Evolutionary conservation across 2,329 filamentous ascomycete genomes (phyloP), one percentile per base, ranked within the genome.

Genomic region (Huntiella bhutanensis): DNA sequence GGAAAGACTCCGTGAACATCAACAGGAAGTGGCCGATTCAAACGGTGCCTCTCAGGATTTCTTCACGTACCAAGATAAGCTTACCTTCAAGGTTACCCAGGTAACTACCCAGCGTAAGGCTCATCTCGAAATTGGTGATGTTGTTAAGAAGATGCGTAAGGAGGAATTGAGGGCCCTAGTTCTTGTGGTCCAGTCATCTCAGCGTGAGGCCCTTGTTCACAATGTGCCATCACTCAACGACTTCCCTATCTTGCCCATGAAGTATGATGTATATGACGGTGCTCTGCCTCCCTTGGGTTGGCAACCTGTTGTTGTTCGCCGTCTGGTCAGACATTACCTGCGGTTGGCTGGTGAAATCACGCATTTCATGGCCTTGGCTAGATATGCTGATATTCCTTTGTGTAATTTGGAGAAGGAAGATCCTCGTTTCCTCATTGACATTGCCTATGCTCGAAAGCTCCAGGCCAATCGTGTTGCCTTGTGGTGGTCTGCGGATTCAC

Each of bases 401-500:
- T 96, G 91, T 62, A 98, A 99, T 55, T 66, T 99, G 32, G 91
- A 96, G 59, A 79, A 80, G 38, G 91, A 96, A 53, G 91, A 98
- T 55, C 88, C 91, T 22, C 77, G 85, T 3, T 96, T 91, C 64
- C 65, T 98, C 46, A 98, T 99, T 54, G 91, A 99, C 58, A 76
- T 99, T 47, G 83, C 88, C 0, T 99, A 96, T 59, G 91, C 91
- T 0, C 72, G 92, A 48, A 75, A 87, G 13, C 66, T 99, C 44
- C 85, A 94, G 56, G 80, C 82, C 53, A 94, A 88, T 57, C 86
- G 87, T 48, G 84, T 98, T 1, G 82, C 98, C 4, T 67, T 99
- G 5, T 99, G 91, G 91, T 99, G 91, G 91, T 96, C 88, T 13
- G 70, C 75, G 7, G 79, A 80, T 5, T 77, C 88, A 0, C 76